Base-by-base conservation (phyloP, 2,329 filamentous ascomycete genomes). In the Aspergillus melleus region DNA sequence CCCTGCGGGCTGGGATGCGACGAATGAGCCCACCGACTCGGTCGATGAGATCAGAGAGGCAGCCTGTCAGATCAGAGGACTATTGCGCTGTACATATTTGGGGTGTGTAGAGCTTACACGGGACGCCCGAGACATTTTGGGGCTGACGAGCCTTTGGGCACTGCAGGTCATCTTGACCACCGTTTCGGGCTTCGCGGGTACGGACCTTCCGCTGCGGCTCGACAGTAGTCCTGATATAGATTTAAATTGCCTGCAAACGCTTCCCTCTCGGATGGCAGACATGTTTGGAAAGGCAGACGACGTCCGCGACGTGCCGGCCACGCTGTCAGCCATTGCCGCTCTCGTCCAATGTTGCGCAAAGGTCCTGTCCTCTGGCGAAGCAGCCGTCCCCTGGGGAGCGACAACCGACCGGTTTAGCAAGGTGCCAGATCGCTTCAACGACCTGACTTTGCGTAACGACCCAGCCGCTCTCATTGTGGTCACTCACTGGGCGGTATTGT, bases 401-500 rank as follows among this genome's bases (percentile, higher is more conserved):
- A 61, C 57, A 52, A 32, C 52, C 1, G 52, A 19, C 3, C 58
- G 59, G 59, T 14, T 52, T 49, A 52, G 8, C 24, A 42, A 22
- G 26, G 14, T 58, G 16, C 46, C 55, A 1, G 46, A 30, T 8
- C 55, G 11, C 11, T 61, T 61, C 16, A 12, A 54, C 1, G n/a
- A 42, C 1, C 14, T 58, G 22, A 49, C 54, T 19, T 16, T 51
- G 5, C 11, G 26, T 0, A 14, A 54, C 3, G 22, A 39, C 20
- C 26, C 55, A 2, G 46, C 55, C 1, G 36, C 29, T 8, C 29
- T 58, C 8, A 49, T 58, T 2, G 51, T 61, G 2, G 19, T 61
- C 6, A 55, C 55, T 0, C 52, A 58, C 26, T 61, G 59, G 59
- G 55, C 55, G 9, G 59, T 52, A 1, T 11, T 61, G 1, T 52